Conservation (phyloP, 306 rosid species). For the Dicorynia guianensis region DNA sequence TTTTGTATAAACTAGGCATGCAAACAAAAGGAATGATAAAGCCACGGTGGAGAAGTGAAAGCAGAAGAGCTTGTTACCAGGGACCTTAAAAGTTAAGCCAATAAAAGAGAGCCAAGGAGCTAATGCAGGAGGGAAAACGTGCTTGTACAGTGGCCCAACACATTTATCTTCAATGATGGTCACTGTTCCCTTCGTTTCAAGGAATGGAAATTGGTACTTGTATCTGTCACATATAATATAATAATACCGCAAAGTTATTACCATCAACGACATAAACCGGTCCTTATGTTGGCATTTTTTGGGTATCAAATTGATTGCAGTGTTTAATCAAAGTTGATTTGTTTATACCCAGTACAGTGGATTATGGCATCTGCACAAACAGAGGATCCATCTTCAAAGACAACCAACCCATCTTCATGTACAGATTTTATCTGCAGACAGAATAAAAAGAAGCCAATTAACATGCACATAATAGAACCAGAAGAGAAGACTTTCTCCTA, state of each 20-base stretch:
- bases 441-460: not conserved
- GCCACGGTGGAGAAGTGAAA: not conserved
- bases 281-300: not conserved
- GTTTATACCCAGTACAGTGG: constrained; percentile 47
- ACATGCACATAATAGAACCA: not conserved
- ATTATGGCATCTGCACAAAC: constrained; percentile 43
- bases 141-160: constrained; percentile 41
- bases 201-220: constrained; percentile 39
- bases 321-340: not conserved
- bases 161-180: constrained; percentile 30
- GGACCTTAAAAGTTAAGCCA: constrained; percentile 21
- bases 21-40: too few relatives aligned
- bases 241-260: too few relatives aligned
- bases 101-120: constrained; percentile 43
- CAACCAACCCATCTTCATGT: constrained; percentile 37
- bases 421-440: constrained; percentile 37
- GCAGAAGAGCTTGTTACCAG: not conserved
- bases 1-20: too few relatives aligned
- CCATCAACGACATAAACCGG: not conserved
- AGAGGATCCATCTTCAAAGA: constrained; percentile 48
- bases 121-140: constrained; percentile 45
- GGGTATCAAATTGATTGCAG: not conserved
- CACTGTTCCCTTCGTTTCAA: constrained; percentile 45
- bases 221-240: constrained; percentile 23
- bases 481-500: too few relatives aligned